A percentile compares a stretch with the other conserved stretches of the same genome.
phyloP scores from a whole-genome alignment of 2,329 filamentous ascomycete genomes.

The Penicillium concentricum region DNA sequence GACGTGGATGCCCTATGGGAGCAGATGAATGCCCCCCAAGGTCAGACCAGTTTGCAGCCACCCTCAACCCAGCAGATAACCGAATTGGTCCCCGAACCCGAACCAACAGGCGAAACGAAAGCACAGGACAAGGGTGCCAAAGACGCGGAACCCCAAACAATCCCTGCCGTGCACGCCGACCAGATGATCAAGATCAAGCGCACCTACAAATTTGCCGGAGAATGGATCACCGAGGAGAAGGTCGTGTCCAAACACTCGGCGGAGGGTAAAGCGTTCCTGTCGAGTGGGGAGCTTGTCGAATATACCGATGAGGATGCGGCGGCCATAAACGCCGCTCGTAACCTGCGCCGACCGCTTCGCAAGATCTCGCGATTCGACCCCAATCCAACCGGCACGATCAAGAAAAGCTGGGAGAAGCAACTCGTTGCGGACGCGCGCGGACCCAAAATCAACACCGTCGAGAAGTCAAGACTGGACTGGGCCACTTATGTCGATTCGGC shows the following conservation, averaged over 20 bases:
- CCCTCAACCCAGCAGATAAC: constrained; percentile 14
- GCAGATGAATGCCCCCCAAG: constrained; percentile 47
- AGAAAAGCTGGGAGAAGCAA: constrained; percentile 46
- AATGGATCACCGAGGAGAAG: constrained; percentile 55
- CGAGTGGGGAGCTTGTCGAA: constrained; percentile 41
- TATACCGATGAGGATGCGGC: constrained; percentile 26
- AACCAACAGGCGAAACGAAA: constrained; percentile 14
- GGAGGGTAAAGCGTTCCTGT: constrained; percentile 55
- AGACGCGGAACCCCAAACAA: constrained; percentile 9
- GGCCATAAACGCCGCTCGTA: constrained; percentile 18
- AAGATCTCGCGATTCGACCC: constrained; percentile 49
- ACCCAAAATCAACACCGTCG: constrained; percentile 65
- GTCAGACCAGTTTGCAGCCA: constrained; percentile 9
- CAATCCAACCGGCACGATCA: constrained; percentile 43
- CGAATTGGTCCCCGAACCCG: constrained; percentile 8
- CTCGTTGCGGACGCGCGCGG: constrained; percentile 40
- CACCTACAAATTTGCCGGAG: constrained; percentile 58
- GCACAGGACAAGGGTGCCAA: constrained; percentile 16
- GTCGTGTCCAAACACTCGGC: constrained; percentile 53
- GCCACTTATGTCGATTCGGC: constrained; percentile 61
- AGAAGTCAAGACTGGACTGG: constrained; percentile 66
- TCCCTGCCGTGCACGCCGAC: constrained; percentile 28
- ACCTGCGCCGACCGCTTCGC: constrained; percentile 41
- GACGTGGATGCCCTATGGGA: constrained; percentile 58
- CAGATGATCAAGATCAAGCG: constrained; percentile 56